These are phyloP conservation scores for Mortierella sp. DNA, from an alignment of 371 early-diverging fungal species.

Conservation along the genomic window DNA sequence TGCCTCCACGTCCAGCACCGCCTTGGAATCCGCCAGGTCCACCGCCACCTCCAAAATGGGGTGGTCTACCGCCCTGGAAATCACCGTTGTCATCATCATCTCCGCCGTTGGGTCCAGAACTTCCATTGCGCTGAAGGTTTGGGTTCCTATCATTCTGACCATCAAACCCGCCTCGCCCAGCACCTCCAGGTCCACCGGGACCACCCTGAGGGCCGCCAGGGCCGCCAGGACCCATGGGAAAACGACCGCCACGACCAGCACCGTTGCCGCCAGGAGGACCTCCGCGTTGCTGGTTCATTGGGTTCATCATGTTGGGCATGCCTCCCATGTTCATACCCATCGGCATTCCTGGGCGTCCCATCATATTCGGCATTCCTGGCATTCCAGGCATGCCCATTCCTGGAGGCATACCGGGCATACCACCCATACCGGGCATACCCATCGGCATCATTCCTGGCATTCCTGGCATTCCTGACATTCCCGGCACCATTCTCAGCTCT, in stretches of 20 bases:
- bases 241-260: constrained; percentile 40
- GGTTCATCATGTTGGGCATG: constrained; percentile 56
- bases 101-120: constrained; percentile 23
- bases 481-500: constrained; percentile 47
- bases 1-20: constrained; percentile 44
- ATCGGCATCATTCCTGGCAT: constrained; percentile 49
- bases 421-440: constrained; percentile 48
- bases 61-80: constrained; percentile 7
- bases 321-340: constrained; percentile 19
- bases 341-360: constrained; percentile 14
- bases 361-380: constrained; percentile 27
- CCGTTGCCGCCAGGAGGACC: constrained; percentile 24
- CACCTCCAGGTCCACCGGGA: constrained; percentile 27
- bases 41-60: constrained; percentile 46
- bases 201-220: constrained; percentile 32
- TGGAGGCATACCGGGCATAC: constrained; percentile 55
- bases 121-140: constrained; percentile 41
- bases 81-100: constrained; percentile 37
- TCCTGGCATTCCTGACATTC: constrained; percentile 49
- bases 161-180: constrained; percentile 18
- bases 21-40: constrained; percentile 28
- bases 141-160: constrained; percentile 43
- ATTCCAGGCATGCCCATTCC: constrained; percentile 18
- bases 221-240: constrained; percentile 32
- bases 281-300: constrained; percentile 51